Evolutionary conservation across 2,329 filamentous ascomycete species (phyloP).

Genomic region (Penicillium sp.): DNA sequence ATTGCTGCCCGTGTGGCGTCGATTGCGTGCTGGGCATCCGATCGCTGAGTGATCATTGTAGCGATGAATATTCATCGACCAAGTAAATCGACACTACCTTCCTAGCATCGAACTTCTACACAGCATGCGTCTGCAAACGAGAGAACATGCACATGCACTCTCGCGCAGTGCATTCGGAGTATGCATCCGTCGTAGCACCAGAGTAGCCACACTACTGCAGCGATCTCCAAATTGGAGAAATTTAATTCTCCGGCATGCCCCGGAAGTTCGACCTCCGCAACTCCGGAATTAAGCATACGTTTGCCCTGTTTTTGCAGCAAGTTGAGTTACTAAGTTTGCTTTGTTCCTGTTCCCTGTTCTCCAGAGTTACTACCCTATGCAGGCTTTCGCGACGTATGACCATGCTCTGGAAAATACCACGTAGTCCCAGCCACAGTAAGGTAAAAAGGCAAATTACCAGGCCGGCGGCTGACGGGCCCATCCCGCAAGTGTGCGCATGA

Average conservation of each 20-base stretch:
- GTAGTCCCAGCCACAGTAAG: neutral
- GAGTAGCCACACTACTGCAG: neutral
- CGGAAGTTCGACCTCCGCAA: constrained; percentile 7
- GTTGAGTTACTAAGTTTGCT: neutral
- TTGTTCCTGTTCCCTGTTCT: neutral
- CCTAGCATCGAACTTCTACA: neutral
- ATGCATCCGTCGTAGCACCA: neutral
- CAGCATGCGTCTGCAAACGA: neutral
- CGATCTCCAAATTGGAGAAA: constrained; percentile 10
- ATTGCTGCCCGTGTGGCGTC: constrained; percentile 12
- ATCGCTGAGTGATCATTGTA: neutral
- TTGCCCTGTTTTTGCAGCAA: neutral
- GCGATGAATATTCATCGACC: neutral
- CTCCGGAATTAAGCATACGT: neutral
- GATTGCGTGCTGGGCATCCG: constrained; percentile 21
- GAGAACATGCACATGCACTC: neutral
- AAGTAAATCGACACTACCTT: neutral
- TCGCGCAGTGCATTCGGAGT: neutral
- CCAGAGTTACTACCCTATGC: neutral
- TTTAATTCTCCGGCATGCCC: constrained; percentile 8
- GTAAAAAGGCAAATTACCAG: neutral
- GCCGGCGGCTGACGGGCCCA: neutral
- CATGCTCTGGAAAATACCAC: neutral
- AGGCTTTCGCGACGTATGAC: neutral
- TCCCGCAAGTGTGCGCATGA: constrained; percentile 9